Conservation (phyloP, 345 rosid genomes). For the Microthlaspi erraticum region DNA sequence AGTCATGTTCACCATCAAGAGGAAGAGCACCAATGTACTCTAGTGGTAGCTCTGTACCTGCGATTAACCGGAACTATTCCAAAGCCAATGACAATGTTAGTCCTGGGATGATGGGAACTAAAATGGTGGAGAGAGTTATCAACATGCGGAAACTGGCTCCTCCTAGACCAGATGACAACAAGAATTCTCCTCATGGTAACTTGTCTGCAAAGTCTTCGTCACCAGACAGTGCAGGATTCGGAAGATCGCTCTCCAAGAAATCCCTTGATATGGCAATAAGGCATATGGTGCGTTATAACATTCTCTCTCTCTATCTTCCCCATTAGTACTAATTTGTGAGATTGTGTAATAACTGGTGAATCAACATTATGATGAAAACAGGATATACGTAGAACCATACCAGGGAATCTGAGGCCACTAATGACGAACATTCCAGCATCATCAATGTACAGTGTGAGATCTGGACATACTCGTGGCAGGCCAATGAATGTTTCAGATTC, state of each 20-base stretch:
- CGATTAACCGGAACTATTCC: constrained; percentile 65
- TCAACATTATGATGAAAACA: constrained; percentile 41
- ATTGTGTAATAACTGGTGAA: constrained; percentile 11
- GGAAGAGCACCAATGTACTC: constrained; percentile 70
- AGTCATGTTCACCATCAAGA: constrained; percentile 96
- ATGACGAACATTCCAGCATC: constrained; percentile 98
- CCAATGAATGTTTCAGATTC: constrained; percentile 82
- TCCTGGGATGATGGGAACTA: constrained; percentile 84
- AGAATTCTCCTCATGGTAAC: constrained; percentile 72
- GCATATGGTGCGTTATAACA: constrained; percentile 79
- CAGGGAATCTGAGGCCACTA: constrained; percentile 82
- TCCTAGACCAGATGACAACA: constrained; percentile 76
- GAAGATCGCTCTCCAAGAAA: constrained; percentile 93
- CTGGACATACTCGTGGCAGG: constrained; percentile 73
- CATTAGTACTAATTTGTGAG: neutral
- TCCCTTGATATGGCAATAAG: constrained; percentile 98
- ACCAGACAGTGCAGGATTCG: constrained; percentile 91
- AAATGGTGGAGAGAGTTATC: constrained; percentile 96
- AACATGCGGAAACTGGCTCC: constrained; percentile 93
- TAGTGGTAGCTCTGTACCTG: constrained; percentile 96
- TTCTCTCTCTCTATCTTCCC: constrained; percentile 4
- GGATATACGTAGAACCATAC: constrained; percentile 94
- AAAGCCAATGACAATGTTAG: constrained; percentile 75
- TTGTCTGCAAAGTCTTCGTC: constrained; percentile 82
- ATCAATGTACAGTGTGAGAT: constrained; percentile 94